Base-by-base conservation (phyloP, 1,284 basidiomycete species). In the Apiotrichum akiyoshidainum region DNA sequence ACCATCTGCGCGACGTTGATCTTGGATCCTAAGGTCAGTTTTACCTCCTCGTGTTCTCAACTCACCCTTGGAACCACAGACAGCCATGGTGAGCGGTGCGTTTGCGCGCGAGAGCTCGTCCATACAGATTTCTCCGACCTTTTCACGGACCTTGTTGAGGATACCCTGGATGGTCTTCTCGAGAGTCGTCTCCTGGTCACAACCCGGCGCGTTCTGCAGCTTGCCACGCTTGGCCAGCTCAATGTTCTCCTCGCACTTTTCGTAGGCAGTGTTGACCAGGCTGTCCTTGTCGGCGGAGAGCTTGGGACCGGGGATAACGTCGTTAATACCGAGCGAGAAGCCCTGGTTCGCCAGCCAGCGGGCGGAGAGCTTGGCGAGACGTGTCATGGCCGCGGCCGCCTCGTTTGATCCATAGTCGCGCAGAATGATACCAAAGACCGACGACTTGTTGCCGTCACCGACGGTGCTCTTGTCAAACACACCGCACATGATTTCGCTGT, bases 1-100 rank as follows among this genome's bases (percentile, higher is more conserved):
- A 99, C 96, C 96, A 99, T 99, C 80, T 99, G 96, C 14, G 93
- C 96, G 59, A 99, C 96, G 78, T 99, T 99, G 80, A 99, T 97
- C 65, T 94, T 92, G 69, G 95, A 98, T 76, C 95, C 92, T 95
- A 60, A 51, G 11, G 50, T 63, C 52, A 71, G 64, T 60, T 22
- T 19, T 12, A n/a, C 17, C 13, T 6, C 35, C n/a, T 8, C 0
- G 1, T 26, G n/a, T 47, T 14, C n/a, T n/a, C n/a, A 49, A 17
- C 61, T 71, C 50, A 89, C 92, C 93, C 83, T 99, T 99, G 12
- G 96, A 99, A 79, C 96, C 96, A 80, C 94, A 98, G 33, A 93
- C 94, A 54, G 96, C 95, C 96, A 99, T 99, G 81, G 98, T 96
- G 12, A 98, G 82, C 8, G 96, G 93, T 6, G 96, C 94, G 71